A percentile compares a stretch with the other conserved stretches of the same genome.
Conservation (phyloP, 2,329 filamentous ascomycete species). For the Colletotrichum lindemuthianum region DNA sequence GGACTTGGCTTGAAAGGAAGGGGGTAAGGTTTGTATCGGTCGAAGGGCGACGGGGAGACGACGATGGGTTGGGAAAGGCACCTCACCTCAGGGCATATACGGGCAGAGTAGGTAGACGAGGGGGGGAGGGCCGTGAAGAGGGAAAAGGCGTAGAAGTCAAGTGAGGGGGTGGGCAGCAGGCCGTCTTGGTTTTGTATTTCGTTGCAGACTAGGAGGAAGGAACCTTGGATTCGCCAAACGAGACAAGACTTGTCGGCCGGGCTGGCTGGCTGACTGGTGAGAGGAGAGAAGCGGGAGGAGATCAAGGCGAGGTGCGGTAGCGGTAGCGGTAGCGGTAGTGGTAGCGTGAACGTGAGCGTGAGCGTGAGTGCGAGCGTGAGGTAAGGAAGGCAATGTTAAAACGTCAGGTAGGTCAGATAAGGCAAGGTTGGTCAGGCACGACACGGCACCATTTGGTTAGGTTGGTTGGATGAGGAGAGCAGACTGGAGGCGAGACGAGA, state of each 20-base stretch:
- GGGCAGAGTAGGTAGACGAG: neutral
- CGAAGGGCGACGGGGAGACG: constrained; percentile 15
- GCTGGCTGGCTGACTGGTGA: neutral
- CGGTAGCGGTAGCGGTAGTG: too few species aligned
- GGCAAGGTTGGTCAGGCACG: too few species aligned
- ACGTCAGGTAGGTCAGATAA: too few species aligned
- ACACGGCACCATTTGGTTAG: too few species aligned
- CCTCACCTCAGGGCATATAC: neutral
- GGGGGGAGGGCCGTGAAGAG: constrained; percentile 6
- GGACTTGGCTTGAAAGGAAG: constrained; percentile 1
- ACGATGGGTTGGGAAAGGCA: neutral
- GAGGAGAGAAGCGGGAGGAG: neutral
- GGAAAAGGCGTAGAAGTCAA: constrained; percentile 18
- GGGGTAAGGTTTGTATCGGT: constrained; percentile 8
- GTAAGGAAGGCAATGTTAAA: too few species aligned
- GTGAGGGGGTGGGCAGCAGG: constrained; percentile 23
- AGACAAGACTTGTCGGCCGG: neutral
- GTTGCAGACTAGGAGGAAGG: constrained; percentile 31
- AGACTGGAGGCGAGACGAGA: too few species aligned
- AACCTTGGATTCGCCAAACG: constrained; percentile 19
- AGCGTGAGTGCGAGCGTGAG: too few species aligned
- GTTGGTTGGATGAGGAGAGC: too few species aligned
- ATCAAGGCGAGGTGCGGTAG: too few species aligned
- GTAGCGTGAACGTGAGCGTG: too few species aligned
- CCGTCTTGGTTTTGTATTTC: constrained; percentile 36